Percentiles rank a stretch among this genome's conserved stretches.
These are phyloP conservation scores for Escallonia rubra DNA, from an alignment of 129 eudicot genomes.

Conservation along the genomic window DNA sequence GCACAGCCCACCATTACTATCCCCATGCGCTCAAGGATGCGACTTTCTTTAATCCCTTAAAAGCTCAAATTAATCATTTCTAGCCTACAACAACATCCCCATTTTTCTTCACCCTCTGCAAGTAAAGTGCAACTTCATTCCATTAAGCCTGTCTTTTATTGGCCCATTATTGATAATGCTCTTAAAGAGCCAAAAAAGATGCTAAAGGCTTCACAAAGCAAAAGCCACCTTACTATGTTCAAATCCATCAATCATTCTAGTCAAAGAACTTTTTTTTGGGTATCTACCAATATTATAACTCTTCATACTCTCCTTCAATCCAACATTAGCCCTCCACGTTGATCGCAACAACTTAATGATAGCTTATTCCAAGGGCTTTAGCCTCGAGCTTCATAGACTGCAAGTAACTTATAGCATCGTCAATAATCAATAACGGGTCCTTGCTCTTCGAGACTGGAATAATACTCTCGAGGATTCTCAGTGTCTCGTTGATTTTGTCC, in stretches of 20 bases:
- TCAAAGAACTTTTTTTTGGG: conserved; percentile 6
- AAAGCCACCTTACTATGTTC: conserved; percentile 19
- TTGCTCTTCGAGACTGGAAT: conserved; percentile 63
- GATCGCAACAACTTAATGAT: too few species aligned
- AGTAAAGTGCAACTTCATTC: conserved; percentile 3
- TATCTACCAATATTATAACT: background rate
- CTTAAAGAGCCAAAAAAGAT: conserved; percentile 10
- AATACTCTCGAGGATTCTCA: conserved; percentile 55
- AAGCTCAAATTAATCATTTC: conserved; percentile 30
- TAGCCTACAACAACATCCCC: conserved; percentile 20
- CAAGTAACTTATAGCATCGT: conserved; percentile 73
- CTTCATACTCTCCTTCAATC: too few species aligned
- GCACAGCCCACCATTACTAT: conserved; percentile 21
- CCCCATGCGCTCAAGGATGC: conserved; percentile 16
- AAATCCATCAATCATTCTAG: conserved; percentile 20
- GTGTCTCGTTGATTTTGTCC: conserved; percentile 53
- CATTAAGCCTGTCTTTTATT: conserved; percentile 11
- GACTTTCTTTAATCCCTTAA: conserved; percentile 23
- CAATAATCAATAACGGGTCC: conserved; percentile 59
- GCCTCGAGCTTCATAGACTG: conserved; percentile 60
- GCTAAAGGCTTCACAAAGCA: conserved; percentile 12
- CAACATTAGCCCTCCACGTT: too few species aligned
- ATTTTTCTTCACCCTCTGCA: conserved; percentile 13
- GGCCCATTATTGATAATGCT: conserved; percentile 3
- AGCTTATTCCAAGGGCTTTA: conserved; percentile 45